Evolutionary conservation across 148 eudicot species (phyloP), one percentile per base, ranked within the genome.

Genomic region (Spergularia bocconei): DNA sequence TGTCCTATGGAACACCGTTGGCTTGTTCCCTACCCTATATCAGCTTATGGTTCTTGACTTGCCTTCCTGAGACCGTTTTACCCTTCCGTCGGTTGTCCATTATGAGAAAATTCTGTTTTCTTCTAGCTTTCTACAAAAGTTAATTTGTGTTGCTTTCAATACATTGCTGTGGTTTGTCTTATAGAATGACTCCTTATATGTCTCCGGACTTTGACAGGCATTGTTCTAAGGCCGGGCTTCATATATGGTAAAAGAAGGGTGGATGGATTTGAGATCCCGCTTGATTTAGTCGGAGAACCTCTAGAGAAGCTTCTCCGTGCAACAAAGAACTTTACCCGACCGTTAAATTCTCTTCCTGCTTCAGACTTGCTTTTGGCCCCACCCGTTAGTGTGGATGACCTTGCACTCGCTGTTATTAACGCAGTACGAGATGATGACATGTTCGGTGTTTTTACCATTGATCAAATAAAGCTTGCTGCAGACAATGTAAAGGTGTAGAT

Each of bases 401-500:
- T 95, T 71, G 98, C 98, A 54, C 81, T 79, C 16, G 97, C 98
- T 6, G 93, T 82, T 0, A 70, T 95, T 72, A 90, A 84, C 54
- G 98, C 89, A 41, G 89, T 92, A 54, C 74, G 69, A 77, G 97
- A 95, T 69, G 92, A 92, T 74, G 98, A 90, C 81, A 77, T 88
- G 84, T 95, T 95, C 65, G 98, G 98, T 16, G 71, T 90, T 53
- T 95, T 92, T 74, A 89, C 93, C 3, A 91, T 95, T 52, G 93
- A 92, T 62, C 98, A 95, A 82, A 95, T 95, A 59, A 90, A 87
- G 84, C 90, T 85, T 84, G 97, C 98, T 70, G 98, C 98, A 60
- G 82, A 87, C 1, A 84, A 87, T 76, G 91, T 88, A 72, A 92
- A 81, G 87, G 88, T 84, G 68, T 94, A 72, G 67, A 7, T 13